Percentiles rank a stretch among this genome's conserved stretches.
phyloP scores from a whole-genome alignment of 306 rosid genomes.

The Nissolia schottii region DNA sequence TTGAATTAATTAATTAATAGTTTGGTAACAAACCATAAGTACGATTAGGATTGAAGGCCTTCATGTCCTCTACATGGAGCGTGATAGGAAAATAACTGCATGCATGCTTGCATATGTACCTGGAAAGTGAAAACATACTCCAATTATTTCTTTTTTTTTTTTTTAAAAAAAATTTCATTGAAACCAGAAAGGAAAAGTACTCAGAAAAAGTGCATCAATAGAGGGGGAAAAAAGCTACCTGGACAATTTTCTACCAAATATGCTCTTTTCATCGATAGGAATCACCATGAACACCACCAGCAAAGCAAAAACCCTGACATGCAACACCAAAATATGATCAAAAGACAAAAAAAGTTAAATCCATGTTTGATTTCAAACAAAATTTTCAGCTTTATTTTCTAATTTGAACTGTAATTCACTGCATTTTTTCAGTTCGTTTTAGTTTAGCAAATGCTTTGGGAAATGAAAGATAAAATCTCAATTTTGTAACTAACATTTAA shows the following conservation, averaged over 20 bases:
- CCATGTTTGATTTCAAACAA: too few relatives aligned
- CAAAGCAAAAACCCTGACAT: conserved; percentile 60
- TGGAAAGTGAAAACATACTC: conserved; percentile 28
- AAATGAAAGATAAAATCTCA: too few relatives aligned
- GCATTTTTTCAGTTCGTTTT: too few relatives aligned
- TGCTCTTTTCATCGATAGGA: conserved; percentile 61
- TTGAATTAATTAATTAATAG: not conserved
- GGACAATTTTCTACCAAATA: conserved; percentile 49
- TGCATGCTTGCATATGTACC: conserved; percentile 79
- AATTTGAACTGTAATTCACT: too few relatives aligned
- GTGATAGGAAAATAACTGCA: conserved; percentile 72
- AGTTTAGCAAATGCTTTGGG: too few relatives aligned
- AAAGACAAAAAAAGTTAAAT: not conserved
- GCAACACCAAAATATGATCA: not conserved
- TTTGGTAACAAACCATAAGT: conserved; percentile 58
- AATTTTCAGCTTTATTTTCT: too few relatives aligned
- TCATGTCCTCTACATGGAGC: conserved; percentile 72
- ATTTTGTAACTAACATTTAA: too few relatives aligned
- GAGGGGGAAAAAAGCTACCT: conserved; percentile 32
- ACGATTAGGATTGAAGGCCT: conserved; percentile 68
- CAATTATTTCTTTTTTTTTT: not conserved
- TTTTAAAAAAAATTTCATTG: not conserved
- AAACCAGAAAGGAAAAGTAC: not conserved
- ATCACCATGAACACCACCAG: conserved; percentile 51
- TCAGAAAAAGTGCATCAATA: not conserved